Percentiles rank a stretch among this genome's conserved stretches.
Conservation (phyloP, 768 basidiomycete species). For the Pluteus cervinus region DNA sequence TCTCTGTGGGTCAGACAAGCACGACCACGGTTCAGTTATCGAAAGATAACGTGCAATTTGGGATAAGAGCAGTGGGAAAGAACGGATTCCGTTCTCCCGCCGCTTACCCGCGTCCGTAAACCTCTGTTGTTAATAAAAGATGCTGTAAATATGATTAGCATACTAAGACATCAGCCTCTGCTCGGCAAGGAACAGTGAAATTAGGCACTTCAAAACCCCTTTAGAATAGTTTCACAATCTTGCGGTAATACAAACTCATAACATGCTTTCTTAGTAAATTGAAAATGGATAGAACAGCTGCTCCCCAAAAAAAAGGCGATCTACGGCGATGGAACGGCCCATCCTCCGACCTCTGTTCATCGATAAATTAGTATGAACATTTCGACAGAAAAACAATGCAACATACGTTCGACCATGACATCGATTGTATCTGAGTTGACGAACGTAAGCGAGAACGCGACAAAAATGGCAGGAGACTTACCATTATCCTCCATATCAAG, state of each 20-base stretch:
- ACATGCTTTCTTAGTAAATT: too few relatives aligned
- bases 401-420: conserved; percentile 93
- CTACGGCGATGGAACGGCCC: too few relatives aligned
- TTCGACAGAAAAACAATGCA: conserved; percentile 5
- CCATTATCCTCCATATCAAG: conserved; percentile 91
- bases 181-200: too few relatives aligned
- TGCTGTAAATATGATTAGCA: too few relatives aligned
- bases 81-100: conserved; percentile 51
- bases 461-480: conserved; percentile 25
- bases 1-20: conserved; percentile 39
- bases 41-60: conserved; percentile 49
- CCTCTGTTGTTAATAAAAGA: conserved; percentile 3
- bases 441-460: conserved; percentile 4
- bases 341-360: conserved; percentile 43
- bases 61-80: conserved; percentile 41
- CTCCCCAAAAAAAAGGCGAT: too few relatives aligned
- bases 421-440: conserved; percentile 74
- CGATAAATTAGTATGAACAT: conserved; percentile 9
- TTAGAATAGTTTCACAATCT: too few relatives aligned
- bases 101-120: conserved; percentile 23
- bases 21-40: conserved; percentile 34
- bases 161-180: too few relatives aligned
- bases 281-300: too few relatives aligned
- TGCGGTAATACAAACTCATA: too few relatives aligned
- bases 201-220: too few relatives aligned